Percentiles rank a stretch among this genome's conserved stretches.
Conservation (phyloP, 1,284 basidiomycete genomes). For the Athelia sp. region DNA sequence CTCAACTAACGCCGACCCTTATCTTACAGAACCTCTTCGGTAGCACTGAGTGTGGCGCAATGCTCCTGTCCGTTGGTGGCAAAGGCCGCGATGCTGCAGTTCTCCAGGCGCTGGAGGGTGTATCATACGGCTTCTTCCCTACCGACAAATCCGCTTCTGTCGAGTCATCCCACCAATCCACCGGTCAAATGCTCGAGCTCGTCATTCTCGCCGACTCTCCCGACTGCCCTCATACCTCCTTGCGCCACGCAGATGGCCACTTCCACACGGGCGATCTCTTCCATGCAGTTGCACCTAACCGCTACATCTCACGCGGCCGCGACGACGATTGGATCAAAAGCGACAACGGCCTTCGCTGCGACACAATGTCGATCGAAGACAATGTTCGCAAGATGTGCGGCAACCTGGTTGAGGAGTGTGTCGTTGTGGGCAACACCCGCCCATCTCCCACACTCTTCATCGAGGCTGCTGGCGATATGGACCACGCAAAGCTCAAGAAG, state of each 20-base stretch:
- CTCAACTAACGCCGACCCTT: conserved; percentile 6
- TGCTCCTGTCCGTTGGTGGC: conserved; percentile 49
- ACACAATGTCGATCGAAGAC: conserved; percentile 74
- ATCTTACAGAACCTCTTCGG: conserved; percentile 58
- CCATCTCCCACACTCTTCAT: conserved; percentile 66
- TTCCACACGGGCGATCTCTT: conserved; percentile 76
- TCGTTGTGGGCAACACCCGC: conserved; percentile 62
- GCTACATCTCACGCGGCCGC: conserved; percentile 59
- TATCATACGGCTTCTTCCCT: conserved; percentile 56
- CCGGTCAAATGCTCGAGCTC: conserved; percentile 52
- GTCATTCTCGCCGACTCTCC: conserved; percentile 57
- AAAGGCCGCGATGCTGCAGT: conserved; percentile 38
- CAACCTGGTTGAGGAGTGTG: conserved; percentile 51
- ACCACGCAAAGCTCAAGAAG: conserved; percentile 49
- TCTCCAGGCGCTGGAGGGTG: conserved; percentile 49
- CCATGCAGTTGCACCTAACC: conserved; percentile 47
- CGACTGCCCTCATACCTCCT: conserved; percentile 60
- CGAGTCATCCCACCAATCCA: conserved; percentile 45
- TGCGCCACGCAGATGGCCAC: conserved; percentile 55
- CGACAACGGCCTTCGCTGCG: conserved; percentile 65
- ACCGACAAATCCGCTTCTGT: conserved; percentile 31
- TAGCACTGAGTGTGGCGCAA: conserved; percentile 66
- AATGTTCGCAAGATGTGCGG: conserved; percentile 53
- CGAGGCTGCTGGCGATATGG: conserved; percentile 46
- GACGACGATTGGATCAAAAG: conserved; percentile 80